Evolutionary conservation across 139 green algal genomes (phyloP), one percentile per base, ranked within the genome.

Genomic region (Marvania coccoides): DNA sequence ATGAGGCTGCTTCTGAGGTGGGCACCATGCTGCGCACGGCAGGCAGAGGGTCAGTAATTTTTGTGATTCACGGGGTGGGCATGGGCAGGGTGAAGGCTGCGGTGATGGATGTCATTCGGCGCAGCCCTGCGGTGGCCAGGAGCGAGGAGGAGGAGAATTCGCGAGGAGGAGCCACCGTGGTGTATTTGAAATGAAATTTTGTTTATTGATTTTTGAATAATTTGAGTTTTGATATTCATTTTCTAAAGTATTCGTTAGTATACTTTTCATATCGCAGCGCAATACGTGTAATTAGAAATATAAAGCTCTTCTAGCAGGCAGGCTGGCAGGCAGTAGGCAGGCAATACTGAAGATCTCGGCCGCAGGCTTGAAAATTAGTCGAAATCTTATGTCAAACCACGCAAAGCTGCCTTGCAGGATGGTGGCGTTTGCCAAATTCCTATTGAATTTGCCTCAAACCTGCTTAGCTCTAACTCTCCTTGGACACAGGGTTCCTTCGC

Each of bases 11-110:
- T 4, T 39, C 38, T 14, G 42, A 33, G 37, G 62, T 82, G 6
- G 51, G 77, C 24, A 31, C 26, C 3, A 56, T 58, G 19, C 12
- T 80, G 23, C 28, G n/a, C 47, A 45, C 34, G 7, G 58, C 45
- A 0, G 14, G 48, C 3, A 15, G 37, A 4, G 58, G 59, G 7
- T 58, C 45, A 31, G 58, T 65, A n/a, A 14, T 85, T 6, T 87
- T 75, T 69, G 61, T 85, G 6, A 38, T 87, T 10, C 80, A 87
- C 33, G 80, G 80, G 14, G 57, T 79, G 4, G 80, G 77, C 5
- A 75, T 70, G 15, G 80, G 80, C 7, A 53, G 36, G 23, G 63
- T 87, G 24, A 65, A 67, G 15, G 29, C 19, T 6, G 64, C 69
- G 8, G 60, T 85, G 26, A 70, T 71, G 29, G n/a, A 63, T 2